Evolutionary conservation across 768 basidiomycete genomes (phyloP).

Genomic region (Calocybe cyanea): DNA sequence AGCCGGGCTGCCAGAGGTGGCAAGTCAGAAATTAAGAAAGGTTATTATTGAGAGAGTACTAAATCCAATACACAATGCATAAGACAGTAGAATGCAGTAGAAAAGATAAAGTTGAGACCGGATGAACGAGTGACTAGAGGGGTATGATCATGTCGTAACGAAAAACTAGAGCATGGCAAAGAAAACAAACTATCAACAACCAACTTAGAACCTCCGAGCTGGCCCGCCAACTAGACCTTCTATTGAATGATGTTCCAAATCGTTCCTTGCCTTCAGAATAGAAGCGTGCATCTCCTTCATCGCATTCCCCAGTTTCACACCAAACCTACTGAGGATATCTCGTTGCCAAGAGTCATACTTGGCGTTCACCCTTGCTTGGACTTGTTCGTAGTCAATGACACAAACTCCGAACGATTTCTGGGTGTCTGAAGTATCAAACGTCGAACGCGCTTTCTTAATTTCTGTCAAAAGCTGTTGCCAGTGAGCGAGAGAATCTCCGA

Average conservation of each 20-base stretch:
- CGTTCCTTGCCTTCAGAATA: constrained; percentile 90
- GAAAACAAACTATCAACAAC: constrained; percentile 2
- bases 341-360: constrained; percentile 99
- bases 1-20: constrained; percentile 35
- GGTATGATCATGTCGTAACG: constrained; percentile 8
- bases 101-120: constrained; percentile 1
- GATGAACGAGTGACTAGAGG: constrained; percentile 16
- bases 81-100: constrained; percentile 3
- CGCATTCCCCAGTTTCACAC: constrained; percentile 85
- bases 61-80: constrained; percentile 15
- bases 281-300: constrained; percentile 98
- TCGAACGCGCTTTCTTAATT: constrained; percentile 94
- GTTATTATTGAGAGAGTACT: constrained; percentile 9
- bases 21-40: neutral
- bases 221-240: constrained; percentile 73
- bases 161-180: constrained; percentile 2
- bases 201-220: constrained; percentile 45
- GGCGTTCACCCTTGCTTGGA: constrained; percentile 94
- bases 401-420: constrained; percentile 90
- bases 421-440: constrained; percentile 96
- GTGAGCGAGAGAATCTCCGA: constrained; percentile 88
- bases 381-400: constrained; percentile 96
- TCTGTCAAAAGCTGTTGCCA: constrained; percentile 97
- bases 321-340: constrained; percentile 90
- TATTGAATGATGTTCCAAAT: constrained; percentile 94